A percentile compares a stretch with the other conserved stretches of the same genome.
These are phyloP conservation scores for Poterioochromonas sp. DNA, from an alignment of 352 stramenopile species.

Conservation along the genomic window DNA sequence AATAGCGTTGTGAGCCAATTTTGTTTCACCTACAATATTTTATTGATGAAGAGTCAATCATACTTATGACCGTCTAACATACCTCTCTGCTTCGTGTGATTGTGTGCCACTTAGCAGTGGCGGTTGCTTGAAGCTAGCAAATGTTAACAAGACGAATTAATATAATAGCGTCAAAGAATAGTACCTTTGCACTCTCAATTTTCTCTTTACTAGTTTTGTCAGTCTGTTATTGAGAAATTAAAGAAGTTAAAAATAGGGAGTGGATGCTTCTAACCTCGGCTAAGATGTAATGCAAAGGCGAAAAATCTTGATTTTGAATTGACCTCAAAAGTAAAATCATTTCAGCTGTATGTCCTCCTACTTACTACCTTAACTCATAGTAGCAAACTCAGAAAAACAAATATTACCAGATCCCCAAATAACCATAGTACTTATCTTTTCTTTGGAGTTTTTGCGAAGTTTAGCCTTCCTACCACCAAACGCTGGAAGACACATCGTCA, in stretches of 20 bases:
- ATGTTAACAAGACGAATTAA: not conserved
- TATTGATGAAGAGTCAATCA: too few species aligned
- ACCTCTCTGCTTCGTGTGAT: slow-evolving; percentile 77
- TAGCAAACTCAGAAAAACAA: not conserved
- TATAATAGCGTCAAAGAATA: slow-evolving; percentile 48
- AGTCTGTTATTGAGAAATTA: slow-evolving; percentile 40
- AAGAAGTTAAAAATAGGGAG: not conserved
- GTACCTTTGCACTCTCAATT: slow-evolving; percentile 37
- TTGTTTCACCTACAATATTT: too few species aligned
- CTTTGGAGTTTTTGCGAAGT: not conserved
- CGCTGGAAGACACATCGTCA: not conserved
- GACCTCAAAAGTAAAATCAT: slow-evolving; percentile 78
- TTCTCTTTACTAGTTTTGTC: slow-evolving; percentile 63
- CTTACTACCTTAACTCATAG: not conserved
- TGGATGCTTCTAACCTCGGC: slow-evolving; percentile 40
- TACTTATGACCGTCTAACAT: too few species aligned
- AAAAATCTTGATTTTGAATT: slow-evolving; percentile 58
- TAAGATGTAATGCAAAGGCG: slow-evolving; percentile 65
- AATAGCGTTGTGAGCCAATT: slow-evolving; percentile 70
- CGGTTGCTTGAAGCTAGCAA: not conserved
- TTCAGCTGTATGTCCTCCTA: slow-evolving; percentile 74
- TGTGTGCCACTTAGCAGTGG: slow-evolving; percentile 37
- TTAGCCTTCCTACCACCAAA: not conserved
- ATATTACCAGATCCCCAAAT: slow-evolving; percentile 11
- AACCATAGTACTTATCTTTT: slow-evolving; percentile 7